Conservation (phyloP, 305 asterid genomes). For the Fraxinus floribunda region DNA sequence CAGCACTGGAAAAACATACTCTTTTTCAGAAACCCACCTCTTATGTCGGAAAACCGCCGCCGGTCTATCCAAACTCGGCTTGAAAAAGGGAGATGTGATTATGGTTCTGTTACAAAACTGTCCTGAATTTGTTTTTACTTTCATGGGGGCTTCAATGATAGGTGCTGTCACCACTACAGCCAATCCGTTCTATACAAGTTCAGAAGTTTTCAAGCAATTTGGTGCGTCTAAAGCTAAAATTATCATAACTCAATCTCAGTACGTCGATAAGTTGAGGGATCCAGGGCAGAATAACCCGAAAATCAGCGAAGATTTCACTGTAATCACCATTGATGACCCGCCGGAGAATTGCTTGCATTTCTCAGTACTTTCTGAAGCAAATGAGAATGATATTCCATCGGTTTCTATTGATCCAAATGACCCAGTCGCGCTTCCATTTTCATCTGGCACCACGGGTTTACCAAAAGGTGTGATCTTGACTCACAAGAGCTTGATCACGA, state of each 20-base stretch:
- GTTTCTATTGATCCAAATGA: conserved; percentile 48
- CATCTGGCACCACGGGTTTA: conserved; percentile 77
- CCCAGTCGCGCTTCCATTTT: conserved; percentile 72
- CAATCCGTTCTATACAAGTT: conserved; percentile 58
- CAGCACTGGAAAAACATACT: conserved; percentile 40
- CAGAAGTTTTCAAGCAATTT: conserved; percentile 69
- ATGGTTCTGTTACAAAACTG: conserved; percentile 72
- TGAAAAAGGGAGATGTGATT: conserved; percentile 55
- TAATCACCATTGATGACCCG: conserved; percentile 54
- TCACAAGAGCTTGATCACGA: conserved; percentile 64
- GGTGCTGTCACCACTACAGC: conserved; percentile 70
- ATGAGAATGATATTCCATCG: conserved; percentile 33
- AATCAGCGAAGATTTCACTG: conserved; percentile 44
- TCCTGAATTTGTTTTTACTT: conserved; percentile 65
- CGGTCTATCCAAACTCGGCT: conserved; percentile 48
- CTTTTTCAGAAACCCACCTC: conserved; percentile 59
- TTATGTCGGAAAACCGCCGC: conserved; percentile 59
- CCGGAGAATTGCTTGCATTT: conserved; percentile 60
- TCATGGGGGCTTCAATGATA: conserved; percentile 72
- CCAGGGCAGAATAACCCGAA: conserved; percentile 33
- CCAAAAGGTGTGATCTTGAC: conserved; percentile 80
- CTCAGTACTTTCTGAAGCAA: conserved; percentile 46
- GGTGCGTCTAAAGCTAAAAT: conserved; percentile 50
- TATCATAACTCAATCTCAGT: conserved; percentile 58
- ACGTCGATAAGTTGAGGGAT: conserved; percentile 65